Conservation (phyloP, 2,329 filamentous ascomycete species). For the Ciborinia camelliae region DNA sequence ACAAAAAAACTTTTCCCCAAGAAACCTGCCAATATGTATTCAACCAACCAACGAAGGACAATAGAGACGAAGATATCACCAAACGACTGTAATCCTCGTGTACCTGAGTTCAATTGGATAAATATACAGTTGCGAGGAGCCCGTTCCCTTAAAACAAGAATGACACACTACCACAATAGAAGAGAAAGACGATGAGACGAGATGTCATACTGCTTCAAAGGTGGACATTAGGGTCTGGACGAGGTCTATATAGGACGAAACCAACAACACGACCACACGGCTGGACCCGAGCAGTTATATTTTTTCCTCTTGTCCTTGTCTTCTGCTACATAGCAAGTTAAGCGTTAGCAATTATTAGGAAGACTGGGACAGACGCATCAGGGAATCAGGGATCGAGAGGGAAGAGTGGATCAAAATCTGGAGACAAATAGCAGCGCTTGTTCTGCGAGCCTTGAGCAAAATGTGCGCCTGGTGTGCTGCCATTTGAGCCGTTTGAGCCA, state of each 20-base stretch:
- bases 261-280: conserved; percentile 25
- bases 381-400: conserved; percentile 29
- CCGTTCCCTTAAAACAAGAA: conserved; percentile 27
- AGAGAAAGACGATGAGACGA: conserved; percentile 29
- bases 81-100: conserved; percentile 30
- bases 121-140: conserved; percentile 30
- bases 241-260: conserved; percentile 31
- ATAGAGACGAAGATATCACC: conserved; percentile 28
- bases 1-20: conserved; percentile 13
- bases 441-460: conserved; percentile 21
- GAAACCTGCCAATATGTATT: conserved; percentile 16
- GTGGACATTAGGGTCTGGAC: conserved; percentile 25
- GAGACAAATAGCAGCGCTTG: conserved; percentile 22
- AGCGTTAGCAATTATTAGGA: conserved; percentile 27
- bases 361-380: conserved; percentile 21
- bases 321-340: conserved; percentile 23
- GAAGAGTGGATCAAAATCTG: conserved; percentile 27
- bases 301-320: conserved; percentile 22
- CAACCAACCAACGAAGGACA: conserved; percentile 29
- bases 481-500: conserved; percentile 14
- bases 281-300: conserved; percentile 34
- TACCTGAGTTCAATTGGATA: conserved; percentile 29
- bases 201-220: conserved; percentile 29
- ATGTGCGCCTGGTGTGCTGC: conserved; percentile 22
- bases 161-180: conserved; percentile 18